A percentile compares a stretch with the other conserved stretches of the same genome.
Conservation (phyloP, 139 green algal species). For the Chlamydomonas sphaeroides region DNA sequence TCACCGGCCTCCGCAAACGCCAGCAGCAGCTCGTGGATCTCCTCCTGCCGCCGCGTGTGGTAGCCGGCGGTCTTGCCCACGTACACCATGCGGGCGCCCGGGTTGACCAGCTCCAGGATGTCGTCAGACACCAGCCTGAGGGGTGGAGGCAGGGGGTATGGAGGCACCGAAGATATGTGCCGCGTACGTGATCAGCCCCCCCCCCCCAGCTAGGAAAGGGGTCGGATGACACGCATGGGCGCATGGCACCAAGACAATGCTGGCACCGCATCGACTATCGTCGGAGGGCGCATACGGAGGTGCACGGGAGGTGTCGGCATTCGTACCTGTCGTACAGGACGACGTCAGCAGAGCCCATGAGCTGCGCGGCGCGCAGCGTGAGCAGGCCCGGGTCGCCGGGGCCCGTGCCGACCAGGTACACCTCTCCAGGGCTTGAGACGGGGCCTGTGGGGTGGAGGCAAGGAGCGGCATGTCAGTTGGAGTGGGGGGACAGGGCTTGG, state of each 20-base stretch:
- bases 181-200: too few species aligned
- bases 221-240: too few species aligned
- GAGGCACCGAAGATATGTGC: too few species aligned
- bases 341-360: slow-evolving; percentile 95
- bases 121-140: slow-evolving; percentile 86
- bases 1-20: slow-evolving; percentile 84
- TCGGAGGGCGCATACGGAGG: too few species aligned
- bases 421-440: slow-evolving; percentile 59
- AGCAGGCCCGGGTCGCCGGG: slow-evolving; percentile 95
- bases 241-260: too few species aligned
- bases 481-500: too few species aligned
- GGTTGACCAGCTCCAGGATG: slow-evolving; percentile 86
- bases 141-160: background rate
- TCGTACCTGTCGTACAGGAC: slow-evolving; percentile 94
- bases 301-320: too few species aligned
- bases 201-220: too few species aligned
- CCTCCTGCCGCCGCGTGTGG: slow-evolving; percentile 93
- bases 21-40: slow-evolving; percentile 95
- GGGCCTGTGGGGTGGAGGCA: background rate
- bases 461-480: background rate
- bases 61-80: slow-evolving; percentile 96
- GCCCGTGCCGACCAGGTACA: slow-evolving; percentile 96
- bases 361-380: slow-evolving; percentile 87
- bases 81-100: slow-evolving; percentile 90
- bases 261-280: too few species aligned